Base-by-base conservation (phyloP, 139 green algal genomes). In the Haematococcus sp. region DNA sequence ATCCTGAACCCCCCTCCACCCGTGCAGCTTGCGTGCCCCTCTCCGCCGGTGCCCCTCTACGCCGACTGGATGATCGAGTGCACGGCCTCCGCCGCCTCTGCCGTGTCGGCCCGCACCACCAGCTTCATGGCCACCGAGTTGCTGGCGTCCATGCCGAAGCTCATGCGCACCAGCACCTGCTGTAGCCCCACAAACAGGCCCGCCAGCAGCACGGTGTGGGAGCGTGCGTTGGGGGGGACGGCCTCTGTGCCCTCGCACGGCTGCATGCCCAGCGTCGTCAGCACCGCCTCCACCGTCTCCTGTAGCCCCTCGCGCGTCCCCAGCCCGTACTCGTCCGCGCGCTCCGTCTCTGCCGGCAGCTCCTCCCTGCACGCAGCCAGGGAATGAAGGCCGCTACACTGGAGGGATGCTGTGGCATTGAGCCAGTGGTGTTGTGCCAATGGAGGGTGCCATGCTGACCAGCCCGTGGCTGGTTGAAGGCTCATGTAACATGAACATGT, bases 81-180 rank as follows among this genome's bases (percentile, higher is more conserved):
- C 22, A 99, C 84, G 2, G 91, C 77, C 28, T 98, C 90, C 25
- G 69, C 79, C 9, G 93, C 75, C 5, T 90, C 88, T 11, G 60
- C 31, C 4, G 73, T 72, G 40, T 96, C 90, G 28, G 86, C 87
- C 27, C 96, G 84, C n/a, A 88, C 91, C 33, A 92, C 87, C 27
- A 99, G 79, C 85, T 98, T 98, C 94, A 99, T 98, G 22, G 95
- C 96, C 28, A 99, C 96, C 56, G 95, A 85, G 56, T 88, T 87
- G 34, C 46, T 27, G 1, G 81, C 74, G 67, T 98, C 94, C 28
- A 99, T 95, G 63, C 95, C 95, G 83, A 99, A 97, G 11, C 75
- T 89, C 68, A 99, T 77, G 11, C 93, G 86, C 61, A 94, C 91
- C 27, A 98, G 83, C 59, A 88, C 88, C 75, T 86, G 74, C 55